Evolutionary conservation across 768 basidiomycete species (phyloP).

Genomic region (Nevesoporus exiguus): DNA sequence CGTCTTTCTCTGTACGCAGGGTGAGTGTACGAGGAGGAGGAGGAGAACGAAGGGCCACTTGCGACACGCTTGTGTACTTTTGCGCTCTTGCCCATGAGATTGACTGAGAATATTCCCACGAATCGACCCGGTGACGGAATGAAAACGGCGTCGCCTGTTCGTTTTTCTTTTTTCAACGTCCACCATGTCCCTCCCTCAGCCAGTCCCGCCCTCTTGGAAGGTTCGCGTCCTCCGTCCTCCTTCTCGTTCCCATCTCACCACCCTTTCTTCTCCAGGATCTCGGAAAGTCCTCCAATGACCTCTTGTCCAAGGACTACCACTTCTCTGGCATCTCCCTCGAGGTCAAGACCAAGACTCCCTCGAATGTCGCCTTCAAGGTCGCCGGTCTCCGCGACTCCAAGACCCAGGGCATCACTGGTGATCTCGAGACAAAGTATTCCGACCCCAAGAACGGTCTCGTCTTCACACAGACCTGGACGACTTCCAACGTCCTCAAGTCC

Average conservation of each 20-base stretch:
- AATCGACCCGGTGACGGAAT: slow-evolving; percentile 19
- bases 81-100: slow-evolving; percentile 36
- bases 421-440: slow-evolving; percentile 93
- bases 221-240: slow-evolving; percentile 33
- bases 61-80: slow-evolving; percentile 35
- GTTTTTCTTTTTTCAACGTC: slow-evolving; percentile 12
- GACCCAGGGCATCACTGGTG: slow-evolving; percentile 71
- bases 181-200: slow-evolving; percentile 87
- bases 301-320: slow-evolving; percentile 89
- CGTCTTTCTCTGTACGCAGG: slow-evolving; percentile 26
- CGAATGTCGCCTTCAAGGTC: slow-evolving; percentile 92
- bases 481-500: slow-evolving; percentile 86
- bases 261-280: slow-evolving; percentile 60
- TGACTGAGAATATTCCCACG: slow-evolving; percentile 27
- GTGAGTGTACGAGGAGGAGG: background rate
- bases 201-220: slow-evolving; percentile 98
- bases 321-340: slow-evolving; percentile 71
- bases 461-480: slow-evolving; percentile 96
- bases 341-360: slow-evolving; percentile 86
- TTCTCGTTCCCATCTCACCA: background rate
- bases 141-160: slow-evolving; percentile 8
- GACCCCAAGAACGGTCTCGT: slow-evolving; percentile 91
- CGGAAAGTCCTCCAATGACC: slow-evolving; percentile 96
- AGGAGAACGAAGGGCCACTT: slow-evolving; percentile 17
- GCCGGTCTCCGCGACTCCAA: slow-evolving; percentile 78